Conservation (phyloP, 345 rosid species). For the Cardamine chenopodiifolia region DNA sequence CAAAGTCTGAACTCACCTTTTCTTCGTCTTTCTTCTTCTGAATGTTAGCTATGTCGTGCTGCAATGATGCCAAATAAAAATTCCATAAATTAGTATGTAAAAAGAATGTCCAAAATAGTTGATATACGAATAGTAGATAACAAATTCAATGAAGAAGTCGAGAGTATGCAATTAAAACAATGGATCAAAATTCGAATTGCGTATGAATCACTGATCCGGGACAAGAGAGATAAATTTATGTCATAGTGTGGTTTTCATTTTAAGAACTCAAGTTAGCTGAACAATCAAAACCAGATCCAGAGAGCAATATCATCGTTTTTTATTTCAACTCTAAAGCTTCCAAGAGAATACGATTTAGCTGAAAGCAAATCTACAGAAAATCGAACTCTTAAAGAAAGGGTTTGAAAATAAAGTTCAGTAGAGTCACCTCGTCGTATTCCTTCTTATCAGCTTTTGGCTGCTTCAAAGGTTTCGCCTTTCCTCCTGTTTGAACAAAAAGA, state of each 20-base stretch:
- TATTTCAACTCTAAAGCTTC: not conserved
- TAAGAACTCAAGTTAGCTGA: not conserved
- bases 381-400: not conserved
- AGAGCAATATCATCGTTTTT: not conserved
- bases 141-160: not conserved
- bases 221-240: not conserved
- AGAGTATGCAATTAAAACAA: not conserved
- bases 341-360: not conserved
- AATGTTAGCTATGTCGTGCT: slow-evolving; percentile 60
- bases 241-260: not conserved
- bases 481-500: slow-evolving; percentile 47
- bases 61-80: slow-evolving; percentile 23
- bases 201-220: not conserved
- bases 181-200: not conserved
- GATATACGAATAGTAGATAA: not conserved
- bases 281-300: slow-evolving; percentile 11
- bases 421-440: slow-evolving; percentile 71
- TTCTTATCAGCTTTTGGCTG: slow-evolving; percentile 68
- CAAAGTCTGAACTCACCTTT: slow-evolving; percentile 33
- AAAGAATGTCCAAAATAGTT: not conserved
- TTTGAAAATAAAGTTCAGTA: not conserved
- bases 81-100: not conserved
- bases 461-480: slow-evolving; percentile 90
- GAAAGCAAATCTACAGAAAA: slow-evolving; percentile 1
- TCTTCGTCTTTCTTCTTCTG: slow-evolving; percentile 88